Percentiles rank a stretch among this genome's conserved stretches.
These are phyloP conservation scores for Drechslerella coelobrocha DNA, from an alignment of 2,329 filamentous ascomycete genomes.

Conservation along the genomic window DNA sequence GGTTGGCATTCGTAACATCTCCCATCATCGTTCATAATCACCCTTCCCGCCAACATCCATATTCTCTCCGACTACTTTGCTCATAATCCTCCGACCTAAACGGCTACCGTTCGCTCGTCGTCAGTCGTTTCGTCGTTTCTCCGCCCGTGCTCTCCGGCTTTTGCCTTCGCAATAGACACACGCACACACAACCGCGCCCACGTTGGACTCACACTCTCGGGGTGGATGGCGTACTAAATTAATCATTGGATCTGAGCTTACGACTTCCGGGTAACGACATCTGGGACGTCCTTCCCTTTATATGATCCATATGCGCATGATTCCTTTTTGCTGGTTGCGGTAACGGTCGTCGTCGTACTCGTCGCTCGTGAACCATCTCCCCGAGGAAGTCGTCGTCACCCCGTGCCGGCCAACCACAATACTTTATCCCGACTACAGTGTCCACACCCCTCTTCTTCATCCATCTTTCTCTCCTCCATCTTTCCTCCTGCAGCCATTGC, in stretches of 20 bases:
- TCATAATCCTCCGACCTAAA: not conserved
- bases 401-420: slow-evolving; percentile 37
- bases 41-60: slow-evolving; percentile 9
- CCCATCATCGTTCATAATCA: not conserved
- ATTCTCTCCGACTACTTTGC: not conserved
- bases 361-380: slow-evolving; percentile 39
- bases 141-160: slow-evolving; percentile 5
- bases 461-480: slow-evolving; percentile 31
- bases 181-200: not conserved
- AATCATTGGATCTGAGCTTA: slow-evolving; percentile 40
- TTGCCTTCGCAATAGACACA: slow-evolving; percentile 30
- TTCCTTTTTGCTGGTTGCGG: slow-evolving; percentile 23
- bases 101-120: slow-evolving; percentile 1
- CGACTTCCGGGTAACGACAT: slow-evolving; percentile 50
- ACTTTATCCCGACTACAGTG: slow-evolving; percentile 25
- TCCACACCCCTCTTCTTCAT: slow-evolving; percentile 50
- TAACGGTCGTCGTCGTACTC: slow-evolving; percentile 42
- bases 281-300: slow-evolving; percentile 47
- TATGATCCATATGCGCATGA: slow-evolving; percentile 48
- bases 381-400: slow-evolving; percentile 50
- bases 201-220: slow-evolving; percentile 9
- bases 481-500: slow-evolving; percentile 55
- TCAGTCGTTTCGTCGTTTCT: not conserved
- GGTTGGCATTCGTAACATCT: not conserved
- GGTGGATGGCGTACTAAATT: slow-evolving; percentile 36